Base-by-base conservation (phyloP, 352 stramenopile genomes). In the Phytophthora boehmeriae region DNA sequence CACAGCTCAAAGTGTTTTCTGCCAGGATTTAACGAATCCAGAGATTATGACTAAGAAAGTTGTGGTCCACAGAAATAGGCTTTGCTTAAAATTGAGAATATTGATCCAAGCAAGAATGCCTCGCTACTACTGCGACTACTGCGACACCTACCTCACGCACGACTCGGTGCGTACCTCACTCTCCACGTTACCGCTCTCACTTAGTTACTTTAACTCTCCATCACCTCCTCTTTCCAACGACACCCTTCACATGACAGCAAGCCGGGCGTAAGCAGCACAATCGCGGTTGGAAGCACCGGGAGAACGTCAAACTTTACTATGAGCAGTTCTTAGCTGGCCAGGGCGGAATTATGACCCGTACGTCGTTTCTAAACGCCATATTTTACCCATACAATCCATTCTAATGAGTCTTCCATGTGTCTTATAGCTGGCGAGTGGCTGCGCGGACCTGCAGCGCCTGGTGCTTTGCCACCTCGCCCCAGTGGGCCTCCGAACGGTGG, bases 121-220 rank as follows among this genome's bases (percentile, higher is more conserved):
- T 68, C 88, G 92, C 62, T 98, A 97, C 77, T 98, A 97, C 75
- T 98, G 92, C 75, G 92, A 98, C 74, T 98, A 97, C 74, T 97
- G 93, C 71, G 91, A 97, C 67, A 97, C 92, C 49, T 98, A 98
- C 70, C 84, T 98, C 57, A 97, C 93, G 62, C 93, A 98, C 68
- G 92, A 98, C 76, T 98, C 92, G 66, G 89, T 96, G 63, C 59
- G 70, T 66, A 20, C 23, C 14, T 23, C 22, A n/a, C 20, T 47
- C 32, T 14, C 25, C 3, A 30, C 25, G 1, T 8, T 22, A 9
- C 6, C 19, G n/a, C 34, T 2, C 2, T 25, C 22, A 47, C 11
- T 3, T 5, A 16, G 52, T 38, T 13, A 11, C 46, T 58, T 32
- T 54, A 56, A 61, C 17, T 8, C 9, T 19, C 11, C 13, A 57